Evolutionary conservation across 176 grass and related monocot genomes (phyloP), one percentile per base, ranked within the genome.

Genomic region (Thinopyrum elongatum): DNA sequence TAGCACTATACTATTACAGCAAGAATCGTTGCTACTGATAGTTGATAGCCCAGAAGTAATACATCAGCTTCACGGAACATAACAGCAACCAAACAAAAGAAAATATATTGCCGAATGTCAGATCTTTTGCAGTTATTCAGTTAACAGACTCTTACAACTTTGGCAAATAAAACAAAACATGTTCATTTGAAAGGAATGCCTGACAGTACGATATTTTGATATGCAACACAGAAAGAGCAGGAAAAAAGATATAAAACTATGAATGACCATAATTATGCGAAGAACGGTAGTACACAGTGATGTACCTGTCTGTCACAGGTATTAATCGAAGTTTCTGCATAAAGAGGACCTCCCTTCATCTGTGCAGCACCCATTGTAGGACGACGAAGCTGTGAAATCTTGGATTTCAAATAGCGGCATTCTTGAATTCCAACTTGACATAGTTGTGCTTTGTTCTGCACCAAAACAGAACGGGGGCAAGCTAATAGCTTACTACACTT

Each of bases 381-480:
- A 83, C 55, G 19, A 81, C 59, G 76, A 57, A 87, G 44, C 19
- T 87, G 64, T 82, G 86, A 92, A 91, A 96, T 87, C 79, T 86
- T 88, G 26, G 81, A 90, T 99, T 99, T 93, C 63, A 99, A 65
- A 88, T 79, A 78, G 88, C 19, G 28, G 42, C 88, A 95, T 79
- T 98, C 90, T 59, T 82, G 70, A 82, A 79, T 83, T 82, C 88
- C 67, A 78, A 74, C 70, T 74, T 90, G 49, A 57, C 35, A 87
- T 85, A 80, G 22, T 31, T 90, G 84, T 46, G 79, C 67, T 73
- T 82, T 92, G 76, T 79, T 89, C 97, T 98, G 89, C 57, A 82
- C 86, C 72, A 90, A 74, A 86, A 87, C 53, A 46, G 41, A 76
- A 77, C 44, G 29, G 41, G 74, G 70, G 41, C 77, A 83, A 79